Percentiles rank a stretch among this genome's conserved stretches.
Evolutionary conservation across 1,139 yeast genomes (phyloP).

Genomic region (Geotrichum bryndzae): DNA sequence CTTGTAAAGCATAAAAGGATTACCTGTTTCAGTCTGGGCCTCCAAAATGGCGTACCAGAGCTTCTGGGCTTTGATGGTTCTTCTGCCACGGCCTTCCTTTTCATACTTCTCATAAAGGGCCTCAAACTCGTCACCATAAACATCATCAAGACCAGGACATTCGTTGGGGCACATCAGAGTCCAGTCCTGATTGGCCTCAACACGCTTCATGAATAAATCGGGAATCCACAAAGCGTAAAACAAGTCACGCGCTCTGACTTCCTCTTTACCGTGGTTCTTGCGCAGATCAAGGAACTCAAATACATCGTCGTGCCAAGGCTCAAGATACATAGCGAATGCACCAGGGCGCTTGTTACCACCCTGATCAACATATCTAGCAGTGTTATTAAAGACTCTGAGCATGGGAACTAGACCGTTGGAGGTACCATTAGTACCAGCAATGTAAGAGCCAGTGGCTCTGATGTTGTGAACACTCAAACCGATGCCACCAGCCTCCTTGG

Average conservation of each 20-base stretch:
- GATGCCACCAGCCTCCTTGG: constrained; percentile 79
- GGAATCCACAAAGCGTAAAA: constrained; percentile 83
- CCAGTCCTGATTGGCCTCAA: constrained; percentile 65
- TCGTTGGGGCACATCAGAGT: constrained; percentile 71
- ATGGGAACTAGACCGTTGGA: constrained; percentile 78
- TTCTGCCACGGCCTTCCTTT: constrained; percentile 51
- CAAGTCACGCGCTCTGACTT: constrained; percentile 72
- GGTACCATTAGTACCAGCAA: constrained; percentile 70
- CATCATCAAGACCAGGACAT: constrained; percentile 68
- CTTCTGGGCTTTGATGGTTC: constrained; percentile 63
- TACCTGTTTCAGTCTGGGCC: constrained; percentile 79
- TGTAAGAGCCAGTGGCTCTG: constrained; percentile 64
- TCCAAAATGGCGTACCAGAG: constrained; percentile 72
- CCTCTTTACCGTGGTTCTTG: constrained; percentile 80
- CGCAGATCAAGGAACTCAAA: constrained; percentile 67
- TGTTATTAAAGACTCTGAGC: constrained; percentile 75
- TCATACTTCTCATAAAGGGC: constrained; percentile 58
- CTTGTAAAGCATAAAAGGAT: constrained; percentile 76
- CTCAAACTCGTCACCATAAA: constrained; percentile 65
- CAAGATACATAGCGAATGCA: constrained; percentile 72
- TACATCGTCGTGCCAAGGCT: constrained; percentile 83
- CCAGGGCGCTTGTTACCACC: constrained; percentile 88
- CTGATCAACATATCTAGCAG: constrained; percentile 80
- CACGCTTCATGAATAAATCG: constrained; percentile 75
- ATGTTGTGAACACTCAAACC: constrained; percentile 75